Evolutionary conservation across 176 grass and related monocot genomes (phyloP), one percentile per base, ranked within the genome.

Genomic region (Aegilops umbellulata): DNA sequence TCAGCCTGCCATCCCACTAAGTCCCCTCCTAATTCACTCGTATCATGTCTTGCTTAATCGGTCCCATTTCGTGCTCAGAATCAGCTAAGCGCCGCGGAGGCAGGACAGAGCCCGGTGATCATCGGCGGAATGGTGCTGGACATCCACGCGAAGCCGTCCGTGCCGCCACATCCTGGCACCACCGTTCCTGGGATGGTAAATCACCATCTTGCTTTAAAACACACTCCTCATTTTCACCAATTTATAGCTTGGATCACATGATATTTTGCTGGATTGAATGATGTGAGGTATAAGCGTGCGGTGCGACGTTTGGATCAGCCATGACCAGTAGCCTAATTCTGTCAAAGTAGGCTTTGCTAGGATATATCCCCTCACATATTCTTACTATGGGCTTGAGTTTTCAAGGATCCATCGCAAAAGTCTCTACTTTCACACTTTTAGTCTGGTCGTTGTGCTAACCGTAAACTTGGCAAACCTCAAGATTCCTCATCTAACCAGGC

Each of bases 81-180:
- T 58, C 83, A 77, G 3, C 35, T 78, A 31, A 51, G 83, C 71
- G 65, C 76, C 16, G 3, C 1, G 22, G 75, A 29, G 10, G 22
- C 74, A n/a, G 90, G 77, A 19, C 39, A 71, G 10, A 74, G 64
- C 29, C 88, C 90, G 62, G 90, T 95, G 49, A 81, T 95, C 67
- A 90, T 95, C 3, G 90, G 93, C 24, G 93, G 93, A 61, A 95
- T 92, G 93, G 90, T 95, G 67, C 63, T 92, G 83, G 90, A 92
- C 81, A 87, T 95, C 75, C 93, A 92, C 10, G 90, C 90, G 36
- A 95, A 89, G 49, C 93, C 93, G 44, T 89, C 78, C 26, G 81
- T 80, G 57, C 79, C 76, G 35, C 86, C 88, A 13, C 64, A 81
- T 31, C 93, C 86, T 15, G 86, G 93, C 63, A 90, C 88, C 8